phyloP scores from a whole-genome alignment of 371 early-diverging fungal genomes.

The Syncephalastrum racemosum region DNA sequence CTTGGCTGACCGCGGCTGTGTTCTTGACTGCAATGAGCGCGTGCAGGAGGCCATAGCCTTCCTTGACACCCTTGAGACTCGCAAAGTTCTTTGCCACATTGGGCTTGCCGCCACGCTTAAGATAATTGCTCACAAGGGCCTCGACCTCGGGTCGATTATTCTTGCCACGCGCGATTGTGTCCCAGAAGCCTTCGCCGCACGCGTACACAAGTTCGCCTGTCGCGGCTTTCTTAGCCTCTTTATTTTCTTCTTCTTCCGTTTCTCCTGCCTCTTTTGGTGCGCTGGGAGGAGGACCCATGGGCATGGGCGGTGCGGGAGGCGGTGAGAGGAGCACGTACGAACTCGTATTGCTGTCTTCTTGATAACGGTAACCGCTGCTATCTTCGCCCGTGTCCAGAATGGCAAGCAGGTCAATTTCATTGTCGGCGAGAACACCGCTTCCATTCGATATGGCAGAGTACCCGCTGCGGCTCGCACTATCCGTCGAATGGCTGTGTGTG shows the following conservation, averaged over 20 bases:
- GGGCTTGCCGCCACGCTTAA: slow-evolving; percentile 44
- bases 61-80: slow-evolving; percentile 34
- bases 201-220: slow-evolving; percentile 23
- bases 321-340: slow-evolving; percentile 9
- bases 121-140: slow-evolving; percentile 33
- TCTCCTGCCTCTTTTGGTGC: neutral
- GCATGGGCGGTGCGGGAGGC: slow-evolving; percentile 6
- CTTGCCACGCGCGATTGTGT: slow-evolving; percentile 34
- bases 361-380: too few relatives aligned
- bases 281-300: neutral
- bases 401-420: too few relatives aligned
- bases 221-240: neutral
- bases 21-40: slow-evolving; percentile 36
- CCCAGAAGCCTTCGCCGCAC: slow-evolving; percentile 47
- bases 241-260: neutral
- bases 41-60: slow-evolving; percentile 46
- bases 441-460: too few relatives aligned
- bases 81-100: slow-evolving; percentile 45
- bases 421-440: too few relatives aligned
- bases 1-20: slow-evolving; percentile 22
- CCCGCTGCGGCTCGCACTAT: too few relatives aligned
- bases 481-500: too few relatives aligned
- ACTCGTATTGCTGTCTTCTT: too few relatives aligned
- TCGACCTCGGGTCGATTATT: slow-evolving; percentile 30
- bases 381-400: too few relatives aligned